phyloP scores from a whole-genome alignment of 2,329 filamentous ascomycete genomes.

The Aspergillus sp. region DNA sequence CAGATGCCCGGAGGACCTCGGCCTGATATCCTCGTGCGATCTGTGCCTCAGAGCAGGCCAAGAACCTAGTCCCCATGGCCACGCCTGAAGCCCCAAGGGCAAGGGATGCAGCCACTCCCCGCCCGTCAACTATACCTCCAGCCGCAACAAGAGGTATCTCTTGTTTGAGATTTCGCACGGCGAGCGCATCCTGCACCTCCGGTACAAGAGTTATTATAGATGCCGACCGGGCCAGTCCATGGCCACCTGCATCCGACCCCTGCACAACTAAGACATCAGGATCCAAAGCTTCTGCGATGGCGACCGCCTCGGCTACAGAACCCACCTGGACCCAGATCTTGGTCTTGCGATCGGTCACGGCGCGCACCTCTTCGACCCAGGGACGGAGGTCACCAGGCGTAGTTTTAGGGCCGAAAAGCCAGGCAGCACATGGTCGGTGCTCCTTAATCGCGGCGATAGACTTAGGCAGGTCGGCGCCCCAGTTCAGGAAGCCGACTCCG shows the following conservation, averaged over 20 bases:
- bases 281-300: conserved; percentile 32
- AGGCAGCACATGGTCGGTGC: conserved; percentile 38
- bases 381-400: conserved; percentile 26
- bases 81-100: conserved; percentile 55
- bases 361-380: conserved; percentile 42
- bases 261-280: conserved; percentile 56
- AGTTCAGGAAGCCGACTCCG: conserved; percentile 43
- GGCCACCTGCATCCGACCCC: conserved; percentile 56
- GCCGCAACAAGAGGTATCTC: conserved; percentile 51
- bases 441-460: conserved; percentile 30
- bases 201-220: conserved; percentile 52
- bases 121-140: conserved; percentile 54
- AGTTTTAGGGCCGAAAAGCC: conserved; percentile 39
- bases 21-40: conserved; percentile 52
- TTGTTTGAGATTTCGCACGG: conserved; percentile 16
- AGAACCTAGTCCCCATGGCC: conserved; percentile 64
- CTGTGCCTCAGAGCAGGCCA: conserved; percentile 52
- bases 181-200: conserved; percentile 48
- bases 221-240: conserved; percentile 49
- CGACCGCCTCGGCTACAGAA: conserved; percentile 48
- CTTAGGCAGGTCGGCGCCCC: conserved; percentile 32
- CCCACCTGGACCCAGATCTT: conserved; percentile 57
- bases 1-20: conserved; percentile 49
- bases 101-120: conserved; percentile 52
- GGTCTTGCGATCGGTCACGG: conserved; percentile 36